Evolutionary conservation across 2,329 filamentous ascomycete species (phyloP).

Genomic region (Trichoderma asperellum): DNA sequence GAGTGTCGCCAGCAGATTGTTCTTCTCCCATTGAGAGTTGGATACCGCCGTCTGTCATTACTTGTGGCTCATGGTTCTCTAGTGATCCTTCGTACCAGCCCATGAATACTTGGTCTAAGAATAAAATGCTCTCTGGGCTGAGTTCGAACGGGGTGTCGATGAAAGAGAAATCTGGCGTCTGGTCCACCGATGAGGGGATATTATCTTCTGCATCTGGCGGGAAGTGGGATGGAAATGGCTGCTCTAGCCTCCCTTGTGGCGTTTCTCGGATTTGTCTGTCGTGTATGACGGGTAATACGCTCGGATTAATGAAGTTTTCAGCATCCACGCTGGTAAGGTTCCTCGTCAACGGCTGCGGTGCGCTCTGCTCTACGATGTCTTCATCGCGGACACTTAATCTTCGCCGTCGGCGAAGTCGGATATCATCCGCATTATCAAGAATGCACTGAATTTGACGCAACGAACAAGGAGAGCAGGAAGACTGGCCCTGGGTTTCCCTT

Average conservation of each 20-base stretch:
- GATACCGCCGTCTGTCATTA: background rate
- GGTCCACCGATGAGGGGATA: background rate
- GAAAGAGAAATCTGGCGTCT: conserved; percentile 9
- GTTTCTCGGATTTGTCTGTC: no score
- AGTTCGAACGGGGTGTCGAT: conserved; percentile 10
- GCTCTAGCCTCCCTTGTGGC: background rate
- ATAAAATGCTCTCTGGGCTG: conserved; percentile 13
- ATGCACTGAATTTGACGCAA: conserved; percentile 1
- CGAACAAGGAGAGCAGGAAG: conserved; percentile 13
- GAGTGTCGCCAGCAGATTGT: background rate
- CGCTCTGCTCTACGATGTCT: background rate
- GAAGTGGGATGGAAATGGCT: background rate
- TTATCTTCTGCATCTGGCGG: background rate
- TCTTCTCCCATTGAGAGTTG: background rate
- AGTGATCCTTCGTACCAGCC: background rate
- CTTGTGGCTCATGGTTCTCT: background rate
- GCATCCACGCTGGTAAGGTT: no score
- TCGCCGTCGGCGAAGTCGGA: conserved; percentile 12
- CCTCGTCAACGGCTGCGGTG: background rate
- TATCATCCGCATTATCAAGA: conserved; percentile 10
- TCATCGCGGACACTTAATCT: background rate
- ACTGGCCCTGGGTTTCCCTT: background rate
- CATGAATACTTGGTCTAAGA: conserved; percentile 18
- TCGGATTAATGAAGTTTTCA: background rate
- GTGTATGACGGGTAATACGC: background rate